Percentiles rank a stretch among this genome's conserved stretches.
phyloP scores from a whole-genome alignment of 2,329 filamentous ascomycete genomes.

The Fusarium duplospermum region DNA sequence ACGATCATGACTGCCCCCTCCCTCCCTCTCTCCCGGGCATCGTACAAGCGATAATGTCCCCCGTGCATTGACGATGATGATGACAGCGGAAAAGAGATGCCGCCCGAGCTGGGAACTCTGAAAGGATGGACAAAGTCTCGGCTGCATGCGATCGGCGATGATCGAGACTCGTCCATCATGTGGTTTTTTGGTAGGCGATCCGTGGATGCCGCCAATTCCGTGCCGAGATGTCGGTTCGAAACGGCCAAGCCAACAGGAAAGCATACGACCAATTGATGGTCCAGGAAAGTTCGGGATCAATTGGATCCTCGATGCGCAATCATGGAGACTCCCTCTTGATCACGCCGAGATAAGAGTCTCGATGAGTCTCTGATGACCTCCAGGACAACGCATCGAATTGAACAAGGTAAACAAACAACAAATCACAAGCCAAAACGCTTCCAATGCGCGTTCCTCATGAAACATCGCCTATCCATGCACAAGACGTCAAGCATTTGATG shows the following conservation, averaged over 20 bases:
- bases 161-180: constrained; percentile 20
- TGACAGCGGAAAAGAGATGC: constrained; percentile 19
- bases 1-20: constrained; percentile 14
- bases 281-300: neutral
- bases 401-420: constrained; percentile 1
- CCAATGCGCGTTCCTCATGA: constrained; percentile 18
- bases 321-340: neutral
- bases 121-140: constrained; percentile 2
- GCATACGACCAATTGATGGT: neutral
- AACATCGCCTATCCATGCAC: constrained; percentile 21
- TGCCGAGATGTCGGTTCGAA: constrained; percentile 10
- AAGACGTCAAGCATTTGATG: constrained; percentile 18
- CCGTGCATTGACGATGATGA: constrained; percentile 4
- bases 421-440: constrained; percentile 19
- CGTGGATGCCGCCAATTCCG: constrained; percentile 26
- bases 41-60: neutral
- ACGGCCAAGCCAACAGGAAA: constrained; percentile 7
- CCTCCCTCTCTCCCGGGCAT: neutral
- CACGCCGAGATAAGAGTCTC: neutral
- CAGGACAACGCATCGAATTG: constrained; percentile 36
- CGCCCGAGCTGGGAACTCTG: constrained; percentile 8
- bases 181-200: neutral
- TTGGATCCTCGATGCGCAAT: neutral
- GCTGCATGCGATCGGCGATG: constrained; percentile 33
- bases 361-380: neutral